These are phyloP conservation scores for Groenewaldozyma tartarivorans DNA, from an alignment of 805 yeast species.

Conservation along the genomic window DNA sequence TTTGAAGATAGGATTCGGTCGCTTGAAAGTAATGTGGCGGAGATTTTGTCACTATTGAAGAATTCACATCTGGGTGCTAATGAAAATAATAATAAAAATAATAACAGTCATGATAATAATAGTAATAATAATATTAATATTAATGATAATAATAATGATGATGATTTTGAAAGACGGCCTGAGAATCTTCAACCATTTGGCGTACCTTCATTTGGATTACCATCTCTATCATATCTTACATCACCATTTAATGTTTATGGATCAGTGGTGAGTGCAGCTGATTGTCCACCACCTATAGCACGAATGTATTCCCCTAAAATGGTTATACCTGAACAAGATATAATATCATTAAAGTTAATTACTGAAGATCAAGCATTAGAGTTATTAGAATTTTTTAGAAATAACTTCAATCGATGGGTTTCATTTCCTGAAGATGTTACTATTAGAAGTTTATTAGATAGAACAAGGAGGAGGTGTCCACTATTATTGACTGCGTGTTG, in stretches of 20 bases:
- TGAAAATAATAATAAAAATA: no score
- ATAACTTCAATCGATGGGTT: conserved; percentile 70
- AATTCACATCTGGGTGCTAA: neutral
- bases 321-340: conserved; percentile 31
- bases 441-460: conserved; percentile 39
- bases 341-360: conserved; percentile 43
- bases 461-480: conserved; percentile 42
- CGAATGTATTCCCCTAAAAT: conserved; percentile 26
- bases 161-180: neutral
- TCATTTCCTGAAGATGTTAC: conserved; percentile 50
- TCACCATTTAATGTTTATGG: conserved; percentile 39
- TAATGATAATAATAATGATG: neutral
- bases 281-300: conserved; percentile 30
- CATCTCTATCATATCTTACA: conserved; percentile 30
- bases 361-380: conserved; percentile 38
- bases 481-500: conserved; percentile 60
- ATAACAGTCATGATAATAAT: neutral
- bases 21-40: neutral
- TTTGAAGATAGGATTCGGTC: no score
- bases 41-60: neutral
- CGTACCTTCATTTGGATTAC: conserved; percentile 23
- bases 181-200: neutral
- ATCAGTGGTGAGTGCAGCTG: conserved; percentile 24
- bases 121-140: no score
- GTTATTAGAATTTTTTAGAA: conserved; percentile 48